Base-by-base conservation (phyloP, 805 yeast genomes). In the Ogataea degrootiae region DNA sequence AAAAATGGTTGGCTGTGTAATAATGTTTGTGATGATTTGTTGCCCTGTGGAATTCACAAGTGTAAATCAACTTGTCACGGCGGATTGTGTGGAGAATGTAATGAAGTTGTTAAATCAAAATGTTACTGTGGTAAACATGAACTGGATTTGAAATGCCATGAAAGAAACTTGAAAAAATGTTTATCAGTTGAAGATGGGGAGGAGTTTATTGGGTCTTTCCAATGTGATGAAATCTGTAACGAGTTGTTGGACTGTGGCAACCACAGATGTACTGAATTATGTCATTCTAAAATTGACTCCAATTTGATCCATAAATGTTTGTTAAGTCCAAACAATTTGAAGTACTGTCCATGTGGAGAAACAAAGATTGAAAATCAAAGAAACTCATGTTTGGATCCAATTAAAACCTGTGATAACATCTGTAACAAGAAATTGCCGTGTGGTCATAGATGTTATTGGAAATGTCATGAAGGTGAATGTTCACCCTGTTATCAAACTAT, bases 51-150 rank as follows among this genome's bases (percentile, higher is more conserved):
- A 2, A 68, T 76, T 12, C 97, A 91, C 61, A 66, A 59, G 38
- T 90, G 97, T 66, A 53, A 65, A 4, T 65, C 68, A 38, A 67
- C 60, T 5, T 90, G 97, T 62, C 97, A 90, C 65, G 61, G 69
- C n/a, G 96, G 96, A 0, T 69, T 86, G 21, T 90, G 97, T 70
- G 96, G 95, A 0, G 71, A 73, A 6, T 90, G 97, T 63, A 66
- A 73, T 7, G 76, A 72, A 43, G 53, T 58, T 2, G 63, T 85
- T 1, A 59, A 58, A 5, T 75, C 76, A 1, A 63, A 56, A 19
- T 90, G 97, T 63, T 90, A 87, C 60, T 90, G 97, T 70, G 96
- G 96, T 0, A 69, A 72, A 34, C 72, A 77, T 9, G 56, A 63
- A 1, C 65, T 71, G 26, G 54, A 60, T 9, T 62, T 80, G 16